Base-by-base conservation (phyloP, 129 eudicot species). In the Flaveria ramosissima region DNA sequence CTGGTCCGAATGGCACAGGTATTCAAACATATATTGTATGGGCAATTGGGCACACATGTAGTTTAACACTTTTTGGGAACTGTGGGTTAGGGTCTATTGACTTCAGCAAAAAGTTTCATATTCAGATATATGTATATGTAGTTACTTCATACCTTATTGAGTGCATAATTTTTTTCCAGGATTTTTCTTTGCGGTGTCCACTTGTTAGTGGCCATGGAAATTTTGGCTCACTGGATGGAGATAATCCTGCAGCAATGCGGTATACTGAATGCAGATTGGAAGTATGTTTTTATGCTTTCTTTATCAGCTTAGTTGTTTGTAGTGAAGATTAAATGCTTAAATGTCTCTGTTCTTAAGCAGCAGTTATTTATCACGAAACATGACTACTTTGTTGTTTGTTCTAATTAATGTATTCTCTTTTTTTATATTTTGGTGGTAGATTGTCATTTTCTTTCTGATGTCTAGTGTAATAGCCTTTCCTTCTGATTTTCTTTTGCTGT, bases 1-100 rank as follows among this genome's bases (percentile, higher is more conserved):
- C 69, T 94, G 80, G 98, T 94, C 53, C 89, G 98, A 57, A 94
- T 94, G 98, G 98, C 98, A 65, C 98, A 94, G 98, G 98, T 94
- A 91, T 10, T 15, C 14, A 66, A 55, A 27, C 50, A 42, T 20
- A 63, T 26, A 43, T 30, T 27, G 21, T 32, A 17, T 32, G 68
- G 68, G 75, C 46, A n/a, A 21, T 13, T 47, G 67, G 68, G 75
- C 57, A 24, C 46, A 47, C 9, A 32, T 21, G 72, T 27, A 61
- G 26, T 71, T 60, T 36, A 71, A 5, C 55, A 48, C 30, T 21
- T 62, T 36, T 10, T 57, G 59, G 56, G 3, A 41, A 9, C 55
- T 23, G 26, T 66, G 68, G 73, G 46, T 45, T 77, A 23, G 17
- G 74, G 46, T n/a, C 3, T 30, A 59, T 56, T 19, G 7, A 30